phyloP scores from a whole-genome alignment of 176 grass and related monocot species.

The Olyra latifolia region DNA sequence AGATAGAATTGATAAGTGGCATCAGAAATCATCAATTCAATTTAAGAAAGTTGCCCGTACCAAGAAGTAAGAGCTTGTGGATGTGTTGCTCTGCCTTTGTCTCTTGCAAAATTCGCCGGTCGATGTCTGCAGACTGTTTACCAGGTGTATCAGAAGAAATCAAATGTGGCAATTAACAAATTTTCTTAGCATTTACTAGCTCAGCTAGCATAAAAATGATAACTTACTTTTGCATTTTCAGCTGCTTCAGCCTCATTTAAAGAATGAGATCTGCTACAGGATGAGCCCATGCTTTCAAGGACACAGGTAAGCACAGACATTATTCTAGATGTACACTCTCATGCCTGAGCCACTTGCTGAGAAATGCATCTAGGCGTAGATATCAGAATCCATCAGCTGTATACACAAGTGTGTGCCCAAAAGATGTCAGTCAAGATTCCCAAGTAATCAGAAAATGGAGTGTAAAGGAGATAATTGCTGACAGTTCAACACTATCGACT shows the following conservation, averaged over 20 bases:
- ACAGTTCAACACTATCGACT: background rate
- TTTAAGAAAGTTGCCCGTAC: constrained; percentile 42
- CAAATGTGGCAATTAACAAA: constrained; percentile 15
- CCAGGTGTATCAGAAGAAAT: background rate
- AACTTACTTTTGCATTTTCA: constrained; percentile 69
- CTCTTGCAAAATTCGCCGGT: constrained; percentile 77
- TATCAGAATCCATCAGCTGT: background rate
- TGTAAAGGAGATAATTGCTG: background rate
- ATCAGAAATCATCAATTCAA: background rate
- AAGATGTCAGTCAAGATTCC: background rate
- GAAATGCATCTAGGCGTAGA: background rate
- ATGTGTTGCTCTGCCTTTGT: constrained; percentile 94
- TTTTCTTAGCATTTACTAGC: background rate
- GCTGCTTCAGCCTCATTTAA: constrained; percentile 63
- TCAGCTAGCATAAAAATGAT: background rate
- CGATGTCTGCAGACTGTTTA: constrained; percentile 76
- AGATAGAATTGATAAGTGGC: background rate
- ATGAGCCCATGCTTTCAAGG: constrained; percentile 87
- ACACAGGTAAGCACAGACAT: constrained; percentile 64
- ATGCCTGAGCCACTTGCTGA: constrained; percentile 17
- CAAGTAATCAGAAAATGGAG: background rate
- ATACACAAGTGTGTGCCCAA: background rate
- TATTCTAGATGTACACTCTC: constrained; percentile 43
- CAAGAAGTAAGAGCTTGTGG: constrained; percentile 91
- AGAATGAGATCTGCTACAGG: constrained; percentile 83